These are phyloP conservation scores for Tolypocladium album DNA, from an alignment of 2,329 filamentous ascomycete species.

Conservation along the genomic window DNA sequence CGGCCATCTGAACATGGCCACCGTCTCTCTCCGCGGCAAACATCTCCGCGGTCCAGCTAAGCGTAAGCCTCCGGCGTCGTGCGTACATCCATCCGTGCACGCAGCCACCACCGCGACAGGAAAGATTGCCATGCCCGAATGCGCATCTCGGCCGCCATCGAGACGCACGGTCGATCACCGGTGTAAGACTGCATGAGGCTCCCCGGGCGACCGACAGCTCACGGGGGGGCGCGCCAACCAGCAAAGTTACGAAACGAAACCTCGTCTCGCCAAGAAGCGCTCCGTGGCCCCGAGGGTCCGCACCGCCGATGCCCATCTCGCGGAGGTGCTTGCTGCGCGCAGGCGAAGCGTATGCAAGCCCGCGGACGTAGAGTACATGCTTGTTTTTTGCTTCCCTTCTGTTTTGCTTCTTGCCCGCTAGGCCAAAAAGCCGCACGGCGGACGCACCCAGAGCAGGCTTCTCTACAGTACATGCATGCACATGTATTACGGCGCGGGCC, in stretches of 20 bases:
- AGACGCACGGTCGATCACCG: conserved; percentile 13
- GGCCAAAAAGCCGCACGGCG: background rate
- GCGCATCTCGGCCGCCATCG: conserved; percentile 3
- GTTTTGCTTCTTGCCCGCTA: background rate
- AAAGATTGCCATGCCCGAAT: background rate
- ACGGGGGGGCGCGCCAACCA: background rate
- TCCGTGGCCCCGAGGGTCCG: background rate
- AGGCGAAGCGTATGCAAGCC: background rate
- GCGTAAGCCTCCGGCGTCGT: background rate
- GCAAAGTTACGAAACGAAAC: background rate
- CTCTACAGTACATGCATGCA: background rate
- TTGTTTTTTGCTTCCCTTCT: background rate
- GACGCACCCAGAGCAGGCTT: background rate
- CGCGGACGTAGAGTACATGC: background rate
- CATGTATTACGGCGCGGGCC: background rate
- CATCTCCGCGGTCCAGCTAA: background rate
- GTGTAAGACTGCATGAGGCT: conserved; percentile 9
- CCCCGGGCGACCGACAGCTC: conserved; percentile 3
- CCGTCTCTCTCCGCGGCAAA: background rate
- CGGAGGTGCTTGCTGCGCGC: background rate
- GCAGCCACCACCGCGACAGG: background rate
- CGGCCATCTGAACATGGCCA: background rate
- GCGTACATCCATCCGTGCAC: background rate
- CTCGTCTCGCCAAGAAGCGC: background rate
- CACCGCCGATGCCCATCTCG: background rate